phyloP scores from a whole-genome alignment of 768 basidiomycete species.

The Lactarius psammicola region DNA sequence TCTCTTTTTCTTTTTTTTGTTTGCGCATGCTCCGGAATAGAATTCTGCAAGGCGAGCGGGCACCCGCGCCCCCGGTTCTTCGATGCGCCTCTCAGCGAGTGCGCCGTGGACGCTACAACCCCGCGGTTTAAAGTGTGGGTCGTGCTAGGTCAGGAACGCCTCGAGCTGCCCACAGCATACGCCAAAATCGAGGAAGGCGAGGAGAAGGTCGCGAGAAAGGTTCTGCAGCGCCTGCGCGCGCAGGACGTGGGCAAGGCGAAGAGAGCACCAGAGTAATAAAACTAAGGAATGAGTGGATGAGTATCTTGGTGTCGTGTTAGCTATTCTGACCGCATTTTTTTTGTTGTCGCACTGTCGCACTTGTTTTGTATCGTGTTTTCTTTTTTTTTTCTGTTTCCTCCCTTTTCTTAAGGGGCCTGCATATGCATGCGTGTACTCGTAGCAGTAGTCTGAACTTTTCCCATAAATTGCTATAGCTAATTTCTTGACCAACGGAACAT shows the following conservation, averaged over 20 bases:
- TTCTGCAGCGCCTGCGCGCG: conserved; percentile 28
- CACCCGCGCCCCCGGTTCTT: conserved; percentile 11
- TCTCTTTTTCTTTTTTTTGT: not conserved
- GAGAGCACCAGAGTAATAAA: not conserved
- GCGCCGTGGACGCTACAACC: not conserved
- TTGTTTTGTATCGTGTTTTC: not conserved
- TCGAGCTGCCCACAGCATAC: conserved; percentile 29
- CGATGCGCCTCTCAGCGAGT: not conserved
- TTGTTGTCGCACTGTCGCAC: not conserved
- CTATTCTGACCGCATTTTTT: too few species aligned
- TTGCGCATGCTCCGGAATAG: not conserved
- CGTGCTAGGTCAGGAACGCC: conserved; percentile 27
- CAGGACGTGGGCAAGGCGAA: conserved; percentile 1
- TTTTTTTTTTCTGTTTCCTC: too few species aligned
- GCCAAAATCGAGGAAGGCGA: conserved; percentile 24
- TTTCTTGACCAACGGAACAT: too few species aligned
- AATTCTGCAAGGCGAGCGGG: conserved; percentile 11
- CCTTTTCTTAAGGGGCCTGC: too few species aligned
- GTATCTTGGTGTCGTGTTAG: not conserved
- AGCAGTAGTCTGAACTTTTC: not conserved
- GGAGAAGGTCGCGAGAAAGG: conserved; percentile 29
- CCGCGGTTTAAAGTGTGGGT: conserved; percentile 28
- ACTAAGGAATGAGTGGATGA: too few species aligned
- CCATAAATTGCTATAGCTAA: too few species aligned
- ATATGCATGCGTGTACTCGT: not conserved